Percentiles rank a stretch among this genome's conserved stretches.
Conservation (phyloP, 805 yeast species). For the Ogataea minuta region DNA sequence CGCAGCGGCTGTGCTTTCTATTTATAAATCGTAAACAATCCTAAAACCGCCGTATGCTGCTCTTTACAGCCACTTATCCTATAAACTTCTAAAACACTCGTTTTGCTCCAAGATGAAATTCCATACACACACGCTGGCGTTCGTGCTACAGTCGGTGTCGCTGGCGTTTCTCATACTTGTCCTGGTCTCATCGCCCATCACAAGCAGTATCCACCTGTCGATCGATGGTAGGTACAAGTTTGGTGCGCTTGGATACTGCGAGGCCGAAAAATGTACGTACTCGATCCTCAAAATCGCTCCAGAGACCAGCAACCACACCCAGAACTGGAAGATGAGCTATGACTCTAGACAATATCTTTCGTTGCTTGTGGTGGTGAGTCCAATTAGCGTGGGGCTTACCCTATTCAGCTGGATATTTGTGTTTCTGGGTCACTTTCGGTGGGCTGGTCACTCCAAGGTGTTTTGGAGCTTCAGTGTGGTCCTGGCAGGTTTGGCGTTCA, state of each 20-base stretch:
- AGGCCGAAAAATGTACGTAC: slow-evolving; percentile 14
- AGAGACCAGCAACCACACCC: slow-evolving; percentile 7
- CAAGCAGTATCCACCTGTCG: slow-evolving; percentile 47
- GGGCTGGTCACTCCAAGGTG: slow-evolving; percentile 18
- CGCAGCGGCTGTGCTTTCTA: slow-evolving; percentile 11
- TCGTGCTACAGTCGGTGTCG: slow-evolving; percentile 49
- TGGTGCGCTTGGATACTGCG: slow-evolving; percentile 71
- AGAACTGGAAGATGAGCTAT: slow-evolving; percentile 49
- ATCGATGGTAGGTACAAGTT: slow-evolving; percentile 44
- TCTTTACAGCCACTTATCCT: slow-evolving; percentile 2
- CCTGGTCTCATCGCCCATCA: slow-evolving; percentile 61
- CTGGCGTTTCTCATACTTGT: slow-evolving; percentile 63
- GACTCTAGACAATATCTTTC: slow-evolving; percentile 51
- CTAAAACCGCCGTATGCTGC: slow-evolving; percentile 12
- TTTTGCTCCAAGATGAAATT: slow-evolving; percentile 14
- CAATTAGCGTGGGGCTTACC: slow-evolving; percentile 65
- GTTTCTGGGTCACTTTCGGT: slow-evolving; percentile 32
- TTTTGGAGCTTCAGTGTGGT: slow-evolving; percentile 45
- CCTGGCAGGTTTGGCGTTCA: slow-evolving; percentile 47
- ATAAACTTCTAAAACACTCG: background rate
- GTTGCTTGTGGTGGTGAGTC: slow-evolving; percentile 55
- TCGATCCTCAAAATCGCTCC: background rate
- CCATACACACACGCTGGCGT: slow-evolving; percentile 30
- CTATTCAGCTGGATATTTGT: slow-evolving; percentile 43
- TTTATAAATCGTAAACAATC: slow-evolving; percentile 7